Base-by-base conservation (phyloP, 768 basidiomycete genomes). In the Piloderma croceum region DNA sequence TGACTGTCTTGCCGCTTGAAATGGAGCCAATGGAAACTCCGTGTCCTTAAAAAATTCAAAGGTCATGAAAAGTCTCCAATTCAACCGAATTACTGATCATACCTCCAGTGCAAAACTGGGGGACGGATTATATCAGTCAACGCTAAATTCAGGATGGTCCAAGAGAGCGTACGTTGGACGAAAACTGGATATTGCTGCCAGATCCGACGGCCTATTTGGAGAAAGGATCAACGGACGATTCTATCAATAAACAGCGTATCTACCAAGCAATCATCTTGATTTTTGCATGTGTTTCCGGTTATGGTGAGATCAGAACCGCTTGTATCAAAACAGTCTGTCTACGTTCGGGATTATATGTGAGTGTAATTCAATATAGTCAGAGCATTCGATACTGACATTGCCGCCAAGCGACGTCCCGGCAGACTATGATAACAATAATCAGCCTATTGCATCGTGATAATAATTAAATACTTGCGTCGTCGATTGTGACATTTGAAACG, bases 211-310 rank as follows among this genome's bases (percentile, higher is more conserved):
- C 27, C 27, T 29, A 29, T 29, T 9, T 9, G 15, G 10, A 29
- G 10, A 29, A n/a, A n/a, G n/a, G n/a, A n/a, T n/a, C n/a, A n/a
- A n/a, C n/a, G n/a, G n/a, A n/a, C n/a, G n/a, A n/a, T n/a, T n/a
- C n/a, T n/a, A n/a, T n/a, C n/a, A n/a, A n/a, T n/a, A n/a, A n/a
- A n/a, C n/a, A n/a, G n/a, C n/a, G 27, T 9, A 29, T 15, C 15
- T 15, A 29, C 53, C 11, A 54, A 46, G 23, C 53, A 54, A 33
- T 54, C 53, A 25, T 54, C 53, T 41, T 54, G 52, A 38, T 54
- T 54, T 9, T 41, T 20, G 7, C 51, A 47, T 7, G 40, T 43
- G 29, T 43, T 48, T 13, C 31, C 31, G 17, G 39, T 23, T 21
- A 55, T 50, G 3, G 36, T 47, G 6, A 55, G 44, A 22, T 48